These are phyloP conservation scores for Carpinus viminea DNA, from an alignment of 306 rosid species.

Conservation along the genomic window DNA sequence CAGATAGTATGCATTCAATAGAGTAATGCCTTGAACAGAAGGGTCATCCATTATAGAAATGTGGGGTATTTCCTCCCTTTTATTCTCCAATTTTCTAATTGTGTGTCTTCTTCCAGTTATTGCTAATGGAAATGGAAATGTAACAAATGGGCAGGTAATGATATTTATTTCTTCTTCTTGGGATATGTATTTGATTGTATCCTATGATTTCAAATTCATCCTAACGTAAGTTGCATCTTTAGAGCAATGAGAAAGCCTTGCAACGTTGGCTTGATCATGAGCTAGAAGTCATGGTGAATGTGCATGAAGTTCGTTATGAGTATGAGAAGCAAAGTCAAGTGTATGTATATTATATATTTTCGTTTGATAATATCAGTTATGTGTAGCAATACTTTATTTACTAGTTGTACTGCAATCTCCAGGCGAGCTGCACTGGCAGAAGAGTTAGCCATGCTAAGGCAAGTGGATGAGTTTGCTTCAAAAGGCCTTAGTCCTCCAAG, in stretches of 20 bases:
- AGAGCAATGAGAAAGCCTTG: conserved; percentile 92
- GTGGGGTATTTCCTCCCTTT: conserved; percentile 22
- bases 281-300: conserved; percentile 96
- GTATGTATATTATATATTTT: conserved; percentile 49
- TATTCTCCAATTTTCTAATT: conserved; percentile 27
- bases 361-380: conserved; percentile 13
- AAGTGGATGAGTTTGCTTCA: conserved; percentile 83
- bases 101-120: conserved; percentile 56
- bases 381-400: conserved; percentile 27
- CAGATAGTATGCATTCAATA: conserved; percentile 2
- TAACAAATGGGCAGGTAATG: conserved; percentile 81
- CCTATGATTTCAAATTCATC: conserved; percentile 25
- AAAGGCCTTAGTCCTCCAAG: conserved; percentile 96
- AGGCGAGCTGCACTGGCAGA: conserved; percentile 99
- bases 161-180: conserved; percentile 32
- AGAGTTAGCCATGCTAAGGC: conserved; percentile 91
- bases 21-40: conserved; percentile 19
- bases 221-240: conserved; percentile 35
- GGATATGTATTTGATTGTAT: conserved; percentile 19
- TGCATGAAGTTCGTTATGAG: conserved; percentile 98
- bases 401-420: conserved; percentile 35
- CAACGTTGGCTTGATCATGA: conserved; percentile 99
- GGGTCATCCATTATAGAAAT: conserved; percentile 22
- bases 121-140: conserved; percentile 74
- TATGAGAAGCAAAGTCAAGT: conserved; percentile 99